phyloP scores from a whole-genome alignment of 352 stramenopile species.

The Globisporangium apiculatum region DNA sequence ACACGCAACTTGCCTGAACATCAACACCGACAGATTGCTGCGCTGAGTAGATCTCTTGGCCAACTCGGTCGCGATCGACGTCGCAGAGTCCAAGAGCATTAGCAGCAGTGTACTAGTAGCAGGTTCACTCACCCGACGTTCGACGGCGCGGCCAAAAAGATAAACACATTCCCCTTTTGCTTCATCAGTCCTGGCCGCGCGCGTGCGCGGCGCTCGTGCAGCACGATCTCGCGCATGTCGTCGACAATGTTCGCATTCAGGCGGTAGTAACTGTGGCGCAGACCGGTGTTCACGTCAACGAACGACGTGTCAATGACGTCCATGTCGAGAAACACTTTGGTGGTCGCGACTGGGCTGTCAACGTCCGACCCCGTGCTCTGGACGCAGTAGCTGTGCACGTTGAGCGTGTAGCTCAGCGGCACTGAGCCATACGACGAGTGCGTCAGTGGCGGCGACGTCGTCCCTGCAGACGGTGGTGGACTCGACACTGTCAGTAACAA shows the following conservation, averaged over 20 bases:
- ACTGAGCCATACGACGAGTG: slow-evolving; percentile 13
- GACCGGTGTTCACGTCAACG: slow-evolving; percentile 48
- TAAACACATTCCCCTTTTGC: slow-evolving; percentile 26
- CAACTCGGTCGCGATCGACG: too few species aligned
- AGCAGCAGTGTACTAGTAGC: too few species aligned
- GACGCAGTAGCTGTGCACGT: slow-evolving; percentile 15
- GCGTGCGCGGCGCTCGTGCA: slow-evolving; percentile 18
- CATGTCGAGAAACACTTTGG: slow-evolving; percentile 37
- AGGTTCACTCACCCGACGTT: slow-evolving; percentile 4
- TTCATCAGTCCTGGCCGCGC: slow-evolving; percentile 20
- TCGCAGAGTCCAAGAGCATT: too few species aligned
- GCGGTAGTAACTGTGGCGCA: slow-evolving; percentile 56
- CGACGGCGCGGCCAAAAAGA: slow-evolving; percentile 26
- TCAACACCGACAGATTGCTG: too few species aligned
- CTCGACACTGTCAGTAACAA: not conserved
- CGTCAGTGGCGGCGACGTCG: slow-evolving; percentile 3
- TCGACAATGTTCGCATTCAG: slow-evolving; percentile 53
- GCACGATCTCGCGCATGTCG: slow-evolving; percentile 23
- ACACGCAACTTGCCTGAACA: too few species aligned
- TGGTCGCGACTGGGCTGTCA: slow-evolving; percentile 5
- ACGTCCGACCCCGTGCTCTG: slow-evolving; percentile 12
- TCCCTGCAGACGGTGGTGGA: not conserved
- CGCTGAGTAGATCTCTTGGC: too few species aligned
- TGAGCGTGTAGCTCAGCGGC: slow-evolving; percentile 14
- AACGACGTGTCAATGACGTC: slow-evolving; percentile 70